phyloP scores from a whole-genome alignment of 352 stramenopile species.

The Pythium utonaiense region DNA sequence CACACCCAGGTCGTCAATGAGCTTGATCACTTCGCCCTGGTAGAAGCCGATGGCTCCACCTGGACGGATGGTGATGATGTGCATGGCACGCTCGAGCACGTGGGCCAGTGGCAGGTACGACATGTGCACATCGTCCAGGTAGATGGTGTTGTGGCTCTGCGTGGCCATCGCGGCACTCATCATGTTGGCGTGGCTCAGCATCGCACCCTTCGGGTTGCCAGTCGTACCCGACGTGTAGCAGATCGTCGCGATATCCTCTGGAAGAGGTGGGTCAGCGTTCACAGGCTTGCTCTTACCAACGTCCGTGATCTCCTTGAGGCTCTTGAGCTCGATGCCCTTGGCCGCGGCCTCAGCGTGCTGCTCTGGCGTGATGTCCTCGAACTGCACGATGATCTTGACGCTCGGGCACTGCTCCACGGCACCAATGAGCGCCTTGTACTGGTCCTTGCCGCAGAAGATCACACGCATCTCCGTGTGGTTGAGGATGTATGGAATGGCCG shows the following conservation, averaged over 20 bases:
- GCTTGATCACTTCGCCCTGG: slow-evolving; percentile 77
- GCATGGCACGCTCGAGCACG: slow-evolving; percentile 92
- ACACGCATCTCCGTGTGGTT: slow-evolving; percentile 53
- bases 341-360: slow-evolving; percentile 22
- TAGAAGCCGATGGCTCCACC: slow-evolving; percentile 69
- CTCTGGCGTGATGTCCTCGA: slow-evolving; percentile 30
- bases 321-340: slow-evolving; percentile 31
- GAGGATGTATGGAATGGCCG: slow-evolving; percentile 47
- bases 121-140: slow-evolving; percentile 80
- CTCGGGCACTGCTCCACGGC: slow-evolving; percentile 30
- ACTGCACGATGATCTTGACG: slow-evolving; percentile 35
- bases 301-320: slow-evolving; percentile 27
- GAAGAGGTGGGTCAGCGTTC: slow-evolving; percentile 31
- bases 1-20: slow-evolving; percentile 91
- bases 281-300: slow-evolving; percentile 24
- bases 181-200: slow-evolving; percentile 86
- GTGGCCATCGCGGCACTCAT: slow-evolving; percentile 3
- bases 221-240: slow-evolving; percentile 94
- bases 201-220: slow-evolving; percentile 92
- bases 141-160: slow-evolving; percentile 4
- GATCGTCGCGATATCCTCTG: slow-evolving; percentile 86
- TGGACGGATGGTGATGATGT: slow-evolving; percentile 78
- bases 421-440: slow-evolving; percentile 37
- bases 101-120: slow-evolving; percentile 95
- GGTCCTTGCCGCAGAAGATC: slow-evolving; percentile 38